A percentile compares a stretch with the other conserved stretches of the same genome.
Evolutionary conservation across 2,329 filamentous ascomycete genomes (phyloP).

Genomic region (Dothistroma pini): DNA sequence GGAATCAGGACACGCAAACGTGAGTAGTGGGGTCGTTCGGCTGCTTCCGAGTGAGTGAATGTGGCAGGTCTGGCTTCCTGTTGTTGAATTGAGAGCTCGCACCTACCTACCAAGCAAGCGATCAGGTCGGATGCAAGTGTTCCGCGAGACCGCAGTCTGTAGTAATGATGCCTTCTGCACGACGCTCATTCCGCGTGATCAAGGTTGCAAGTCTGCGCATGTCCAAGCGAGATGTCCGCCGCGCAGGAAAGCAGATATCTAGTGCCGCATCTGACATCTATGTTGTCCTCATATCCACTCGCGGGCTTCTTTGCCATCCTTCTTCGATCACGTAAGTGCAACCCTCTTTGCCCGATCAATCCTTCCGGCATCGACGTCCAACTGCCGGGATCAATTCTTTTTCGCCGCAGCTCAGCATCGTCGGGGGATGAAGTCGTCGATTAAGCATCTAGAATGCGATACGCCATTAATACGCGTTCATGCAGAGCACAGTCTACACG

Average conservation of each 20-base stretch:
- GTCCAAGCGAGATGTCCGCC: background rate
- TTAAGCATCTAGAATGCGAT: conserved; percentile 62
- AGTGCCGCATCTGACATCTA: background rate
- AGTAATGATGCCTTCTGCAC: too few relatives aligned
- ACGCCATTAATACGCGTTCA: conserved; percentile 70
- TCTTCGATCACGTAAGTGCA: conserved; percentile 49
- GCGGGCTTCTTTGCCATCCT: background rate
- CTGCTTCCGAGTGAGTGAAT: background rate
- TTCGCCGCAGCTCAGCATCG: conserved; percentile 53
- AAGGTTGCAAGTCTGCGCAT: too few relatives aligned
- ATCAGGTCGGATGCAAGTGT: too few relatives aligned
- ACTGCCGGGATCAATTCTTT: conserved; percentile 58
- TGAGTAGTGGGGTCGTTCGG: background rate
- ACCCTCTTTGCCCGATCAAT: conserved; percentile 59
- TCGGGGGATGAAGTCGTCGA: conserved; percentile 65
- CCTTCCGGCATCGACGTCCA: conserved; percentile 63
- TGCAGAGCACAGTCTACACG: conserved; percentile 30
- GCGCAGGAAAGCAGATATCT: too few relatives aligned
- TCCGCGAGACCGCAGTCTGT: too few relatives aligned
- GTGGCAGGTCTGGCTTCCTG: background rate
- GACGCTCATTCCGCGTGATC: too few relatives aligned
- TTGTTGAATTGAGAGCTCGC: too few relatives aligned
- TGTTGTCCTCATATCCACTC: background rate
- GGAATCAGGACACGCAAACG: background rate
- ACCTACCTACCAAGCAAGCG: too few relatives aligned